Conservation (phyloP, 257 asterid genomes). For the Schizonepeta tenuifolia region DNA sequence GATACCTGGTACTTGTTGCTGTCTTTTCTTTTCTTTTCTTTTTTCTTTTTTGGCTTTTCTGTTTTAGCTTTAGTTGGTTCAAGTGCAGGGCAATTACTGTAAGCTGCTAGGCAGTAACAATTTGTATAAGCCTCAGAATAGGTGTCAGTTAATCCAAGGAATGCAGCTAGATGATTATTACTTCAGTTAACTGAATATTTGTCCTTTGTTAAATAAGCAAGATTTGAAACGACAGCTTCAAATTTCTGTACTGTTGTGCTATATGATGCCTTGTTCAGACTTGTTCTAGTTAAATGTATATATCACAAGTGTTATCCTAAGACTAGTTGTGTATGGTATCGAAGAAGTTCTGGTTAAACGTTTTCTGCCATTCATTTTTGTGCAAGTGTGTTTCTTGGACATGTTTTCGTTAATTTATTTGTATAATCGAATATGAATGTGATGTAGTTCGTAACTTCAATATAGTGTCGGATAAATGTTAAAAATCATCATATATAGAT, state of each 20-base stretch:
- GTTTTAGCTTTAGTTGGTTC: conserved; percentile 30
- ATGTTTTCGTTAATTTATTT: not conserved
- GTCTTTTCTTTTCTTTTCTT: conserved; percentile 9
- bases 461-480: not conserved
- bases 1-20: conserved; percentile 41
- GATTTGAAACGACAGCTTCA: conserved; percentile 30
- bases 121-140: conserved; percentile 49
- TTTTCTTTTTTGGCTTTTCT: not conserved
- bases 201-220: conserved; percentile 35
- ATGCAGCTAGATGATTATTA: conserved; percentile 44
- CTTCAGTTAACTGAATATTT: conserved; percentile 33
- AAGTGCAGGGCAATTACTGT: conserved; percentile 50
- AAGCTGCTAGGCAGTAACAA: conserved; percentile 44
- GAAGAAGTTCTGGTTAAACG: too few relatives aligned
- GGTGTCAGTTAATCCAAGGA: conserved; percentile 46
- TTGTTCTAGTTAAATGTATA: not conserved
- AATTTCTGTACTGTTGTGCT: not conserved
- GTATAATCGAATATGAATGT: not conserved
- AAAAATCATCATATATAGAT: not conserved
- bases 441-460: too few relatives aligned
- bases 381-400: not conserved
- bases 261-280: not conserved
- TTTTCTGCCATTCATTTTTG: too few relatives aligned
- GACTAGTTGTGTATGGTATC: not conserved
- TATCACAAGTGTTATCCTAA: not conserved